Evolutionary conservation across 495 filamentous ascomycete genomes (phyloP), one percentile per base, ranked within the genome.

Genomic region (Talaromyces ruber): DNA sequence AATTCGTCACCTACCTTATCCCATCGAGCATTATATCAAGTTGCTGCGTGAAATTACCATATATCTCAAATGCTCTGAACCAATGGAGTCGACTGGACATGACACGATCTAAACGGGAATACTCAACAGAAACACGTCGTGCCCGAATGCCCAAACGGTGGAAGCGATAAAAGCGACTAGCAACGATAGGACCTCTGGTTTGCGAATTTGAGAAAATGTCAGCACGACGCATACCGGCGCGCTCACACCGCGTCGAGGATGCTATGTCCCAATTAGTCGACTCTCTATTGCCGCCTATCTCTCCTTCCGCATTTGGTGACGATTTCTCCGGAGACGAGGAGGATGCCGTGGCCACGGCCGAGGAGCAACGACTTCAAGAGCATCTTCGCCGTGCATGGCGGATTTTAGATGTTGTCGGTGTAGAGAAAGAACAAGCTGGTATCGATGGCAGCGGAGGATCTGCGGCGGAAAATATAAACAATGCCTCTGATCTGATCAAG

Each of bases 401-500:
- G 57, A 75, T 72, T 26, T 62, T 79, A 64, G 67, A 74, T 65
- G 54, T 72, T 67, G 43, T 51, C 8, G 21, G 39, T 2, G n/a
- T 28, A 30, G 61, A 58, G 26, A 39, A 45, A 8, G 39, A 58
- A 18, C 28, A 37, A 45, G 21, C 51, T 4, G 51, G 29, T 39
- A 45, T 29, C 56, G 59, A 45, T 34, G 73, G 75, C 11, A 64
- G 72, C 37, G 74, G 75, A 39, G 76, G 74, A 29, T 28, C 74
- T 12, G 72, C 69, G 8, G 64, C 68, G 21, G 76, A 77, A 39
- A 79, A 92, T 70, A 86, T 96, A 52, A 93, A 97, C 72, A 91
- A 97, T 80, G 90, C 91, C 54, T 86, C 88, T 22, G 92, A 97
- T 73, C 72, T 96, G 68, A 97, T 98, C 74, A 93, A 92, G 76